Evolutionary conservation across 2,329 filamentous ascomycete species (phyloP), one percentile per base, ranked within the genome.

Genomic region (Plenodomus lindquistii): DNA sequence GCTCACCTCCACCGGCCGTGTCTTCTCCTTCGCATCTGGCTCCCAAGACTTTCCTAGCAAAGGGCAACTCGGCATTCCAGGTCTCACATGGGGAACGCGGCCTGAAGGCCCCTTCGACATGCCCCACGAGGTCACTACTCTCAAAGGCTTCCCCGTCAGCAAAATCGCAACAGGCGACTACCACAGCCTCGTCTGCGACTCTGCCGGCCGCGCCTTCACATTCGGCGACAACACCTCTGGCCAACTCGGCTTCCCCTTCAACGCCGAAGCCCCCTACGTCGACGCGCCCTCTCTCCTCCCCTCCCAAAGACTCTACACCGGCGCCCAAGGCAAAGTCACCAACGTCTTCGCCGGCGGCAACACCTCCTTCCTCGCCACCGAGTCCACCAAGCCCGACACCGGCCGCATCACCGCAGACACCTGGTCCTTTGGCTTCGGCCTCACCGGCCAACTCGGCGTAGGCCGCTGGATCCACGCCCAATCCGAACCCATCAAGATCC

Each of bases 201-300:
- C 83, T 50, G 79, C 87, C 43, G 93, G 93, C 15, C 83, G 85
- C 15, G 81, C 94, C 15, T 96, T 94, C 71, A 80, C 85, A 6
- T 97, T 96, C 74, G 94, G 94, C 31, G 92, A 97, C 71, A 97
- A 97, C 74, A 85, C 86, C 0, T 83, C 84, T 37, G 94, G 94
- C n/a, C 94, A 97, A 72, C 80, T 97, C 3, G 93, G 93, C n/a
- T 85, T 93, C 61, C 84, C 90, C 42, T 83, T 82, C 44, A 84
- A 85, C 40, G 69, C 81, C 0, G 82, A 86, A 21, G 77, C 83
- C 15, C 78, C 83, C 7, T 82, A 76, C 48, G 77, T 88, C 19
- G 88, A 93, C 56, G 80, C 81, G 0, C 91, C 94, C 0, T 83
- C 85, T 3, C 80, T 86, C 5, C 70, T 97, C 2, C 82, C 89